These are phyloP conservation scores for Paramecium sonneborni DNA, from an alignment of 73 alveolate species.

Conservation along the genomic window DNA sequence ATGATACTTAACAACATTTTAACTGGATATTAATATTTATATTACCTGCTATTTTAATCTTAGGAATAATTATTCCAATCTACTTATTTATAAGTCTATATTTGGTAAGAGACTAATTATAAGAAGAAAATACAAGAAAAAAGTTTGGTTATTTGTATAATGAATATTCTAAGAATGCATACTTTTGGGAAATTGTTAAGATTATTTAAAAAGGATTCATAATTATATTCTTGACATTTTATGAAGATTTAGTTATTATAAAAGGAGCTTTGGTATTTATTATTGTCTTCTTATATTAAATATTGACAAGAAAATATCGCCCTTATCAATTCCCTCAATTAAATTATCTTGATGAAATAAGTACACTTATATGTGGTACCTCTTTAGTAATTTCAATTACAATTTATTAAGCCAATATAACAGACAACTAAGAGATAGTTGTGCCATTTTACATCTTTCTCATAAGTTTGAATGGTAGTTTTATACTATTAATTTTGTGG, in stretches of 20 bases:
- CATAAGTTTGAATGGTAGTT: neutral
- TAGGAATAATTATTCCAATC: neutral
- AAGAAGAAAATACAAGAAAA: neutral
- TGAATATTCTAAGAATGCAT: neutral
- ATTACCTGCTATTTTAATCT: neutral
- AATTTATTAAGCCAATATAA: neutral
- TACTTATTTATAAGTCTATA: neutral
- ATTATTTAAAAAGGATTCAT: neutral
- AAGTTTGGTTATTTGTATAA: neutral
- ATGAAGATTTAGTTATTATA: neutral
- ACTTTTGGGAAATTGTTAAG: slow-evolving; percentile 13
- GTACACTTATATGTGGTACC: neutral
- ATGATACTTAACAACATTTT: neutral
- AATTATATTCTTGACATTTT: neutral
- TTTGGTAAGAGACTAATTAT: neutral
- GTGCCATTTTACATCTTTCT: neutral
- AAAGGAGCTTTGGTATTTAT: slow-evolving; percentile 47
- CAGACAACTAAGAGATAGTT: neutral
- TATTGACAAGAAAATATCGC: neutral
- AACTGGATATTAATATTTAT: neutral
- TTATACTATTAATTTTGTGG: neutral
- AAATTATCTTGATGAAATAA: neutral
- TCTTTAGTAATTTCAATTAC: neutral
- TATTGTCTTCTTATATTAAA: neutral
- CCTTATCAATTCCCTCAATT: neutral